These are phyloP conservation scores for Pleurostoma richardsiae DNA, from an alignment of 2,329 filamentous ascomycete species.

Conservation along the genomic window DNA sequence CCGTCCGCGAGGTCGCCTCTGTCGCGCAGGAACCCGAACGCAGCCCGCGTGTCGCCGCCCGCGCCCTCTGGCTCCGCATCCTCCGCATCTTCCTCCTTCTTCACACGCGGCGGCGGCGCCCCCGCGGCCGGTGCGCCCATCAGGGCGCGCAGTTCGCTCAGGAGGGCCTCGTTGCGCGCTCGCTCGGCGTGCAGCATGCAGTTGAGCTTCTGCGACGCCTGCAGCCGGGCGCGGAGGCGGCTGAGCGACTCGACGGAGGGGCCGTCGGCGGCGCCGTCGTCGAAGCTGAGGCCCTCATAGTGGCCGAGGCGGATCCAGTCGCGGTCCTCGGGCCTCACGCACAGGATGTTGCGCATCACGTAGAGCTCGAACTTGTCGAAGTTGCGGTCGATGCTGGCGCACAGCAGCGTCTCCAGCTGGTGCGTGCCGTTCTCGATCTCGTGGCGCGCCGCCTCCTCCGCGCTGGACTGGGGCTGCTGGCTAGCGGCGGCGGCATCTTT, in stretches of 20 bases:
- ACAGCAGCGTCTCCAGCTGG: slow-evolving; percentile 76
- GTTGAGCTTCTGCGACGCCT: slow-evolving; percentile 75
- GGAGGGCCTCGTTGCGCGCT: slow-evolving; percentile 65
- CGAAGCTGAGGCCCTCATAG: slow-evolving; percentile 66
- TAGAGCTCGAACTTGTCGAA: slow-evolving; percentile 89
- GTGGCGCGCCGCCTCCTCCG: slow-evolving; percentile 45
- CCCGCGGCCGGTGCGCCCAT: slow-evolving; percentile 24
- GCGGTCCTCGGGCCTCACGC: slow-evolving; percentile 62
- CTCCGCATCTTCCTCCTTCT: slow-evolving; percentile 12
- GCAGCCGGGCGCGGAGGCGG: slow-evolving; percentile 66
- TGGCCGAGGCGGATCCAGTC: slow-evolving; percentile 79
- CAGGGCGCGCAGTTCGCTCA: slow-evolving; percentile 54
- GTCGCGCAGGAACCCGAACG: slow-evolving; percentile 54
- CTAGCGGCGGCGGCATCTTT: slow-evolving; percentile 9
- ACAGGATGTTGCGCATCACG: slow-evolving; percentile 79
- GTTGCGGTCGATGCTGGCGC: slow-evolving; percentile 75
- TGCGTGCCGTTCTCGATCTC: slow-evolving; percentile 89
- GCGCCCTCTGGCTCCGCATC: slow-evolving; percentile 10
- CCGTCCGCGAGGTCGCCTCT: slow-evolving; percentile 45
- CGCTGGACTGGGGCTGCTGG: not conserved
- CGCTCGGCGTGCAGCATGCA: slow-evolving; percentile 64
- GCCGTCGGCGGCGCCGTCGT: slow-evolving; percentile 14
- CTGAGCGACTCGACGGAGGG: slow-evolving; percentile 66
- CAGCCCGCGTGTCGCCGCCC: slow-evolving; percentile 11
- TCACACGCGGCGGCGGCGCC: slow-evolving; percentile 12